Conservation (phyloP, 768 basidiomycete species). For the Boletus barrowsii region DNA sequence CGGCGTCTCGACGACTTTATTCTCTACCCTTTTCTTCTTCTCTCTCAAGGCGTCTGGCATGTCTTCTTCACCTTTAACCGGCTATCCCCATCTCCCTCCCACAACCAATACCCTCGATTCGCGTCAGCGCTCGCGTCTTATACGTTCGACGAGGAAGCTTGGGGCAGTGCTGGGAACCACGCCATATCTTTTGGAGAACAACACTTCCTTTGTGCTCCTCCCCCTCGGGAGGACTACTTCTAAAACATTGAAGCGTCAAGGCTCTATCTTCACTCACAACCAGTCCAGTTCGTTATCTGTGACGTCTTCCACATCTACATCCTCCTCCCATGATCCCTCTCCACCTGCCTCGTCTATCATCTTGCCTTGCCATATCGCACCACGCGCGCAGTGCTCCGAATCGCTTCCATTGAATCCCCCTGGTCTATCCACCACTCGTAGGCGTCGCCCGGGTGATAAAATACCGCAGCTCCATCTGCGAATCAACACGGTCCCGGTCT, state of each 20-base stretch:
- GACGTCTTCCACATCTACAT: conserved; percentile 13
- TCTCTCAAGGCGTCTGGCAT: conserved; percentile 18
- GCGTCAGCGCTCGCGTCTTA: conserved; percentile 33
- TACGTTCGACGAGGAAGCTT: conserved; percentile 38
- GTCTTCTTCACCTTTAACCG: conserved; percentile 18
- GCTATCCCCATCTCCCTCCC: conserved; percentile 28
- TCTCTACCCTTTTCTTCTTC: not conserved
- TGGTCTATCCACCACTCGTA: conserved; percentile 17
- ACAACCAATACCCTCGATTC: conserved; percentile 34
- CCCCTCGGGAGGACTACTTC: conserved; percentile 21
- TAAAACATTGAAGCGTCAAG: conserved; percentile 29
- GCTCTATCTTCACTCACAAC: conserved; percentile 29
- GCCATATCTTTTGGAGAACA: conserved; percentile 32
- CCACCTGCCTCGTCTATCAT: conserved; percentile 19
- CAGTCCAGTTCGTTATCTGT: conserved; percentile 21
- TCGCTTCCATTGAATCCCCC: conserved; percentile 11
- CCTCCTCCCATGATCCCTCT: conserved; percentile 10
- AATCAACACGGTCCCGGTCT: conserved; percentile 16
- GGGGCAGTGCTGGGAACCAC: conserved; percentile 37
- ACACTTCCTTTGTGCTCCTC: conserved; percentile 17
- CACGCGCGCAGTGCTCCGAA: conserved; percentile 9
- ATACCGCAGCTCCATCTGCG: conserved; percentile 22
- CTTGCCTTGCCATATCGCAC: conserved; percentile 3
- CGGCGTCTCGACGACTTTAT: not conserved
- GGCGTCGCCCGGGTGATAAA: conserved; percentile 12